phyloP scores from a whole-genome alignment of 257 asterid genomes.

The Striga asiatica region DNA sequence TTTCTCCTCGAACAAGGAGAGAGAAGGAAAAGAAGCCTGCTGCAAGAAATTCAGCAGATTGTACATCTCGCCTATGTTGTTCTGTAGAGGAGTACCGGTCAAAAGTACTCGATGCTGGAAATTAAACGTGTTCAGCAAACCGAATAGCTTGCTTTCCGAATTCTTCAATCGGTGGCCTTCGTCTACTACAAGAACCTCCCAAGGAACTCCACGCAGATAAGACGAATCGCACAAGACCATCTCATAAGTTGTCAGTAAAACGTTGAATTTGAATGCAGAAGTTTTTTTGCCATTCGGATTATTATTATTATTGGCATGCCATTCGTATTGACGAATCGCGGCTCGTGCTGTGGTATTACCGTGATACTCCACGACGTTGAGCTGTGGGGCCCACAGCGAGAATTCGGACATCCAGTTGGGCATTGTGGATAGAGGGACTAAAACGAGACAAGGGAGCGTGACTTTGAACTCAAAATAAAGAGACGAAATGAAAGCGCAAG shows the following conservation, averaged over 20 bases:
- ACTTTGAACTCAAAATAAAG: conserved; percentile 73
- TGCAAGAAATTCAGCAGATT: conserved; percentile 86
- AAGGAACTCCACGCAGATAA: conserved; percentile 76
- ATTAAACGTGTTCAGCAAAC: conserved; percentile 74
- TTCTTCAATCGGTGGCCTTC: conserved; percentile 98
- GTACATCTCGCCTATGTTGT: conserved; percentile 97
- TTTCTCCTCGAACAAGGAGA: conserved; percentile 79
- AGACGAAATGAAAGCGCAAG: conserved; percentile 85
- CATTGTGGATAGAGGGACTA: conserved; percentile 98
- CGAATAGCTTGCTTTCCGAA: conserved; percentile 77
- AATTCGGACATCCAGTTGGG: conserved; percentile 99
- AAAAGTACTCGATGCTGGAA: conserved; percentile 88
- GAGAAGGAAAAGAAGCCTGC: conserved; percentile 86
- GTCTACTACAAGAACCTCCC: conserved; percentile 99
- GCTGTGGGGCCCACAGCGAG: conserved; percentile 84
- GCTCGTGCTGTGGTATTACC: conserved; percentile 79
- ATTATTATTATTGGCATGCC: conserved; percentile 58
- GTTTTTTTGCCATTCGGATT: conserved; percentile 37
- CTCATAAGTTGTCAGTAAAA: conserved; percentile 88
- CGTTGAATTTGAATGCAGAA: conserved; percentile 69
- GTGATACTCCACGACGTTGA: conserved; percentile 93
- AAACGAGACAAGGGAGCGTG: conserved; percentile 75
- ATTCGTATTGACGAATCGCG: conserved; percentile 82
- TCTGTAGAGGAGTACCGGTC: conserved; percentile 98
- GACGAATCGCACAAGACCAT: conserved; percentile 90